Evolutionary conservation across 305 asterid genomes (phyloP).

Genomic region (Plantago coronopus): DNA sequence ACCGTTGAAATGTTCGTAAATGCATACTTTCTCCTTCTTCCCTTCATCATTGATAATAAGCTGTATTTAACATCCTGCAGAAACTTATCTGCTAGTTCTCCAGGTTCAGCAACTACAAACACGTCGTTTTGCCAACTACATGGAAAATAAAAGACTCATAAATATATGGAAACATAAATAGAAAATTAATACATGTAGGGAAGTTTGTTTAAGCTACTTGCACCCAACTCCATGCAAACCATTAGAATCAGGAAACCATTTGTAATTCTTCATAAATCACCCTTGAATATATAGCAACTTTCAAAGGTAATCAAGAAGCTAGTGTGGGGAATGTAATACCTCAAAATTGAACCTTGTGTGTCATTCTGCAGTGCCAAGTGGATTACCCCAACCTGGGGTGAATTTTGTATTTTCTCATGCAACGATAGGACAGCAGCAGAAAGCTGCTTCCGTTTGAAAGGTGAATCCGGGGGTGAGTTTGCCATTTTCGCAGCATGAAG

Average conservation of each 20-base stretch:
- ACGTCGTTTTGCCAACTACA: constrained; percentile 98
- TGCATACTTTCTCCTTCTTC: constrained; percentile 69
- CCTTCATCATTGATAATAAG: constrained; percentile 72
- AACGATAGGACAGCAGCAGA: constrained; percentile 57
- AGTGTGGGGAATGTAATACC: constrained; percentile 37
- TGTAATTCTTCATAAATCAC: not conserved
- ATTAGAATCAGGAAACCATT: not conserved
- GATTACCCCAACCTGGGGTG: constrained; percentile 89
- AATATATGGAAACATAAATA: constrained; percentile 12
- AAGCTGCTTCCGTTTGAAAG: constrained; percentile 68
- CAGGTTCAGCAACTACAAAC: constrained; percentile 99
- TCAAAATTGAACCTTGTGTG: constrained; percentile 74
- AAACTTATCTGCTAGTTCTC: constrained; percentile 91
- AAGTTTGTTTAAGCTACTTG: not conserved
- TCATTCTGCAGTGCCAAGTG: constrained; percentile 97
- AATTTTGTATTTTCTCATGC: constrained; percentile 78
- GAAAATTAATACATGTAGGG: not conserved
- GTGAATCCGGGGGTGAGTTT: constrained; percentile 81
- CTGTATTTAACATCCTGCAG: constrained; percentile 85
- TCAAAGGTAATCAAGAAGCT: not conserved
- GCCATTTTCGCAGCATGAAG: constrained; percentile 59
- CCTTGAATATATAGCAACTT: not conserved
- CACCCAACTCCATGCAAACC: not conserved
- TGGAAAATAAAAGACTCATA: constrained; percentile 25
- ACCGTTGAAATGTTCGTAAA: constrained; percentile 71